Percentiles rank a stretch among this genome's conserved stretches.
phyloP scores from a whole-genome alignment of 306 rosid species.

The Rubus parviflorus region DNA sequence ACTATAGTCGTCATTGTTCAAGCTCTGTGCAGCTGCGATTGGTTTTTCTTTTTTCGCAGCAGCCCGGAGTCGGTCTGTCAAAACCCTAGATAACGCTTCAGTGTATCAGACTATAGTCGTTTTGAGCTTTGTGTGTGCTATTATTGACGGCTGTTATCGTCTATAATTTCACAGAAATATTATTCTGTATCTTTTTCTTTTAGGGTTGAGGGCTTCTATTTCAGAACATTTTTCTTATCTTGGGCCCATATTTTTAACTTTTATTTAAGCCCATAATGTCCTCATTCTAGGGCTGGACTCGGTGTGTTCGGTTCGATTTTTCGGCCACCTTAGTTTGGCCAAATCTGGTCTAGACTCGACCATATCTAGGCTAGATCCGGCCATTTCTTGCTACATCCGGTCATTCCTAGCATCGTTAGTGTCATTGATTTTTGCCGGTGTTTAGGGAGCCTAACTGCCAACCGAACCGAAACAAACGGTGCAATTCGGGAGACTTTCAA shows the following conservation, averaged over 20 bases:
- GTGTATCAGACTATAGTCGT: neutral
- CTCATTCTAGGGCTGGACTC: neutral
- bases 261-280: neutral
- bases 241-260: neutral
- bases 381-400: too few relatives aligned
- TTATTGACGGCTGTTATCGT: neutral
- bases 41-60: conserved; percentile 17
- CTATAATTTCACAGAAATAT: neutral
- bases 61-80: neutral
- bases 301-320: too few relatives aligned
- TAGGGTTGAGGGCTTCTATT: neutral
- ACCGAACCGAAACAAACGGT: too few relatives aligned
- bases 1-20: conserved; percentile 80
- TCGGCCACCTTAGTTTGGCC: too few relatives aligned
- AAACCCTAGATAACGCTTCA: conserved; percentile 6
- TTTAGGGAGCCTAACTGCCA: too few relatives aligned
- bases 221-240: neutral
- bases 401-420: too few relatives aligned
- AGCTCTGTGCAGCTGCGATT: conserved; percentile 36
- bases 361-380: too few relatives aligned
- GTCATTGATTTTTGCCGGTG: too few relatives aligned
- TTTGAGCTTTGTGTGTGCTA: neutral
- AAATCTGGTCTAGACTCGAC: too few relatives aligned
- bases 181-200: neutral
- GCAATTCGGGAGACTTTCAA: too few relatives aligned